Conservation (phyloP, 768 basidiomycete species). For the Rhizopogon roseolus region DNA sequence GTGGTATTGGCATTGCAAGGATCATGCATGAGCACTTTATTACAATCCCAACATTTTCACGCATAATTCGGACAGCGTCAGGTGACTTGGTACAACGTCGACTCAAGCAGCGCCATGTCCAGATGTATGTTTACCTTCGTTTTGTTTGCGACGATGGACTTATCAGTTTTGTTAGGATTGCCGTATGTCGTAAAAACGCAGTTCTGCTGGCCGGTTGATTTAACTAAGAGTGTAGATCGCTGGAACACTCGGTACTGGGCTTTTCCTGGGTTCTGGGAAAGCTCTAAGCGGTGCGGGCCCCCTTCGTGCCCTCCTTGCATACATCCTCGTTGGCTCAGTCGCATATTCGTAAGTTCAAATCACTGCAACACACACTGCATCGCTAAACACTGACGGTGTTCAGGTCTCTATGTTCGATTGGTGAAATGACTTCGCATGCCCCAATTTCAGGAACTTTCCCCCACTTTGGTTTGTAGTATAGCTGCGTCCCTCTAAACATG, state of each 20-base stretch:
- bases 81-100: slow-evolving; percentile 71
- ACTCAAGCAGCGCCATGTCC: slow-evolving; percentile 74
- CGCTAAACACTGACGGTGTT: neutral
- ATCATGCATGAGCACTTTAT: no score
- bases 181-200: slow-evolving; percentile 37
- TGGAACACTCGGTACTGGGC: slow-evolving; percentile 70
- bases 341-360: slow-evolving; percentile 52
- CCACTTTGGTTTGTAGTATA: slow-evolving; percentile 46
- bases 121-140: slow-evolving; percentile 47
- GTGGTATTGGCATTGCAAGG: no score
- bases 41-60: no score
- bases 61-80: no score
- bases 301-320: slow-evolving; percentile 61
- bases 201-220: neutral
- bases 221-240: slow-evolving; percentile 42
- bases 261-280: slow-evolving; percentile 67
- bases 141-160: neutral
- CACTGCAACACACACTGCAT: slow-evolving; percentile 20
- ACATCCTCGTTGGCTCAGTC: slow-evolving; percentile 58
- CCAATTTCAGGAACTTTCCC: slow-evolving; percentile 78
- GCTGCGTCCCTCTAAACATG: neutral
- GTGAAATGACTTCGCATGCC: slow-evolving; percentile 78
- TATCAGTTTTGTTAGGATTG: slow-evolving; percentile 41
- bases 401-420: slow-evolving; percentile 60
- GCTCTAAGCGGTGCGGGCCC: slow-evolving; percentile 61